phyloP scores from a whole-genome alignment of 1,284 basidiomycete genomes.

The Ustilago trichophora region DNA sequence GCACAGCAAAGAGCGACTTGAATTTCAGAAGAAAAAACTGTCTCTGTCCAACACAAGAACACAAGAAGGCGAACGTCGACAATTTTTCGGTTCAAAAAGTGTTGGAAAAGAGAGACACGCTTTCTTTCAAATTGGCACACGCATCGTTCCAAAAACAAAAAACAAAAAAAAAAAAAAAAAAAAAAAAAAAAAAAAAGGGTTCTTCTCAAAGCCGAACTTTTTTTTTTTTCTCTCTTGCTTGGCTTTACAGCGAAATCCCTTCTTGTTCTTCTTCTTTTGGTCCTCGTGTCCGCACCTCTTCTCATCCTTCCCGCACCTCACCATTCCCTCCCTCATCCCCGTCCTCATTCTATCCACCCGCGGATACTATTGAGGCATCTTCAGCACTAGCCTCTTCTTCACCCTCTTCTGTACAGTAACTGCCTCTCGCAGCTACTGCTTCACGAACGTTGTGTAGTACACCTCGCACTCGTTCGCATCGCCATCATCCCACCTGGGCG shows the following conservation, averaged over 20 bases:
- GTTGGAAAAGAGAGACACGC: too few species aligned
- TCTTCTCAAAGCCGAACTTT: conserved; percentile 8
- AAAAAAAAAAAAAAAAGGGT: conserved; percentile 21
- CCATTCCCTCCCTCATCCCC: background rate
- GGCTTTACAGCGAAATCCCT: too few species aligned
- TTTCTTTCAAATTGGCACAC: too few species aligned
- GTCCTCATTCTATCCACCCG: conserved; percentile 20
- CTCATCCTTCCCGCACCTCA: conserved; percentile 8
- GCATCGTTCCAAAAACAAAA: too few species aligned
- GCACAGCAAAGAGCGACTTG: too few species aligned
- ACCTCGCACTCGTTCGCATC: conserved; percentile 9
- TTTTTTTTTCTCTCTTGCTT: conserved; percentile 14
- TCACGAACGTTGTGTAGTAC: conserved; percentile 5
- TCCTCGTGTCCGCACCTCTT: background rate
- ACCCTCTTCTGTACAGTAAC: conserved; percentile 1
- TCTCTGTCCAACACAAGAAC: too few species aligned
- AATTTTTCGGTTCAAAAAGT: too few species aligned
- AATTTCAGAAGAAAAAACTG: too few species aligned
- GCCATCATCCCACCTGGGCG: background rate
- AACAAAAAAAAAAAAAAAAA: too few species aligned
- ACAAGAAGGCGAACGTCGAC: too few species aligned
- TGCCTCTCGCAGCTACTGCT: conserved; percentile 6
- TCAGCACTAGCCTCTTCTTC: background rate
- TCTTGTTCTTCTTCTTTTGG: too few species aligned
- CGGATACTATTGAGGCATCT: conserved; percentile 24